A percentile compares a stretch with the other conserved stretches of the same genome.
These are phyloP conservation scores for Beauveria medogensis DNA, from an alignment of 2,329 filamentous ascomycete genomes.

Conservation along the genomic window DNA sequence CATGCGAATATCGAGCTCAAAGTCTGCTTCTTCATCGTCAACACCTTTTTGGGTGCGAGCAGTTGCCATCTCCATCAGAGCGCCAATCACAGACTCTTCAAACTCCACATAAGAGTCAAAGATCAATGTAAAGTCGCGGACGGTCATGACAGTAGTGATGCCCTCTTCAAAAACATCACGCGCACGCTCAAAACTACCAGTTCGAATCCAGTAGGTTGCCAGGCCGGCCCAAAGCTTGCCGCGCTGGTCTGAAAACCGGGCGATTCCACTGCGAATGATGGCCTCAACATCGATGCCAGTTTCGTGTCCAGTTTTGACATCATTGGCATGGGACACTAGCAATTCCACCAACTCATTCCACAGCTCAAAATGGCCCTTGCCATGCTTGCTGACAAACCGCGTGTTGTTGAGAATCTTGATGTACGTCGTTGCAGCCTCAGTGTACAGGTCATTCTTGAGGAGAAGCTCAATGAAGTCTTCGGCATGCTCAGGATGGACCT, in stretches of 20 bases:
- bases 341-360: conserved; percentile 98
- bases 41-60: conserved; percentile 69
- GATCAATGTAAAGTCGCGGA: conserved; percentile 91
- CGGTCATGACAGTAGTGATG: conserved; percentile 96
- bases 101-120: conserved; percentile 97
- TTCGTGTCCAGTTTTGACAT: conserved; percentile 74
- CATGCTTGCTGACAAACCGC: conserved; percentile 83
- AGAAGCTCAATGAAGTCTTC: conserved; percentile 94
- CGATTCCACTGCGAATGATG: conserved; percentile 87
- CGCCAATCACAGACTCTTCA: conserved; percentile 89
- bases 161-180: conserved; percentile 93
- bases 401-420: conserved; percentile 88
- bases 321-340: conserved; percentile 80
- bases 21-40: conserved; percentile 75
- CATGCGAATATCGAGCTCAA: conserved; percentile 94
- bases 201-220: conserved; percentile 93
- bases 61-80: conserved; percentile 82
- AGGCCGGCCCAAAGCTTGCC: conserved; percentile 93
- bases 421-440: conserved; percentile 84
- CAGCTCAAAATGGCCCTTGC: conserved; percentile 90
- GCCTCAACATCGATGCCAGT: conserved; percentile 82
- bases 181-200: conserved; percentile 85
- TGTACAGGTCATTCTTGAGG: conserved; percentile 72
- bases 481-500: conserved; percentile 88
- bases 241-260: conserved; percentile 84